phyloP scores from a whole-genome alignment of 768 basidiomycete genomes.

The Galerina sulciceps region DNA sequence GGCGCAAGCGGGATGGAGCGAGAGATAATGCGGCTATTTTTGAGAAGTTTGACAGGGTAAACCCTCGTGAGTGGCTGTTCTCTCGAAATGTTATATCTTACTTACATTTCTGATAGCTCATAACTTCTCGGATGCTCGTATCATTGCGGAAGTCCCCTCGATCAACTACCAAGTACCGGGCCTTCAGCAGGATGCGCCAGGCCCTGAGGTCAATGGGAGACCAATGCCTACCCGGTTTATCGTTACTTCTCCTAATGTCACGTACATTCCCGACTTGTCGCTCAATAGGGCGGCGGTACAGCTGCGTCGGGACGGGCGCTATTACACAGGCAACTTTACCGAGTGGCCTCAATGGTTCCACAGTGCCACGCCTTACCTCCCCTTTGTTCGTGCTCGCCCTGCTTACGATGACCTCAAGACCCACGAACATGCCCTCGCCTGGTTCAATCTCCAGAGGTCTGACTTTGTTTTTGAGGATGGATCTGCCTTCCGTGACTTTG shows the following conservation, averaged over 20 bases:
- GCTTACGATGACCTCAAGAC: not conserved
- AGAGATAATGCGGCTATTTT: no score
- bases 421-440: not conserved
- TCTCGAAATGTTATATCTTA: no score
- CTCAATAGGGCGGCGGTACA: not conserved
- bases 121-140: no score
- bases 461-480: not conserved
- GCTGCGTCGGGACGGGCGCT: not conserved
- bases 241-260: not conserved
- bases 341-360: not conserved
- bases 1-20: no score
- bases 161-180: no score
- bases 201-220: not conserved
- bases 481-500: not conserved
- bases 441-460: not conserved
- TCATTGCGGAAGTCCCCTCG: no score
- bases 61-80: no score
- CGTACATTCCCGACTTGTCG: not conserved
- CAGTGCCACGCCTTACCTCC: not conserved
- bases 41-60: no score
- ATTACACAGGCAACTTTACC: not conserved
- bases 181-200: not conserved
- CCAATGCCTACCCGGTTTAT: not conserved
- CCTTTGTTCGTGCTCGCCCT: not conserved
- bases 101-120: no score